These are phyloP conservation scores for Xylaria acuta DNA, from an alignment of 495 filamentous ascomycete species.

Conservation along the genomic window DNA sequence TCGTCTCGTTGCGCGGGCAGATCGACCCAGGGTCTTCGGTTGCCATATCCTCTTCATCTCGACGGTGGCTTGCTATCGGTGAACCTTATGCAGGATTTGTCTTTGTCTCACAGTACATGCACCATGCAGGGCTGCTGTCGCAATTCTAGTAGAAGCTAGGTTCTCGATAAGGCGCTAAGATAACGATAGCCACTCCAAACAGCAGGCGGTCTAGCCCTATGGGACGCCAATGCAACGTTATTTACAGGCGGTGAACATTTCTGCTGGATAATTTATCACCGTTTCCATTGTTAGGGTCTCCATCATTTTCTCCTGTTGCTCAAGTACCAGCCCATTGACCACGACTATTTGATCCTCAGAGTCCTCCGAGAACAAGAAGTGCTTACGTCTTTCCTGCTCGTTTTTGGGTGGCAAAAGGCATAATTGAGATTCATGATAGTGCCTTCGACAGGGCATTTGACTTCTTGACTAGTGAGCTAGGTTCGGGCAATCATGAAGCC, in stretches of 20 bases:
- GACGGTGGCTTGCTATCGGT: background rate
- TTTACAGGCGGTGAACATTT: slow-evolving; percentile 23
- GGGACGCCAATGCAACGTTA: background rate
- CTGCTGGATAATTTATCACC: slow-evolving; percentile 32
- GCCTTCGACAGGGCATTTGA: background rate
- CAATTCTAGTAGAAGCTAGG: slow-evolving; percentile 29
- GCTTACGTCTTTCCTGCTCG: background rate
- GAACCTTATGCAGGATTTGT: background rate
- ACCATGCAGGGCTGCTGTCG: slow-evolving; percentile 12
- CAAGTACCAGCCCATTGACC: background rate
- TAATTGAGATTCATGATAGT: background rate
- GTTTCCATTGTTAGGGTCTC: background rate
- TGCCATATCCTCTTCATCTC: slow-evolving; percentile 47
- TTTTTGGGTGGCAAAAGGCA: background rate
- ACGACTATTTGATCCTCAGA: background rate
- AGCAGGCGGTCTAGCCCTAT: slow-evolving; percentile 9
- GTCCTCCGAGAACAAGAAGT: too few species aligned
- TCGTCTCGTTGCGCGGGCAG: slow-evolving; percentile 26
- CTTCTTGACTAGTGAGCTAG: too few species aligned
- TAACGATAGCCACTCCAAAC: background rate
- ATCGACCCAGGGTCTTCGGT: slow-evolving; percentile 41
- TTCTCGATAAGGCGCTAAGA: slow-evolving; percentile 10
- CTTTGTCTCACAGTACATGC: too few species aligned
- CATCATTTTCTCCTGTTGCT: background rate
- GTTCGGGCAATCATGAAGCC: too few species aligned